Evolutionary conservation across 768 basidiomycete genomes (phyloP), one percentile per base, ranked within the genome.

Genomic region (Gautieria morchelliformis): DNA sequence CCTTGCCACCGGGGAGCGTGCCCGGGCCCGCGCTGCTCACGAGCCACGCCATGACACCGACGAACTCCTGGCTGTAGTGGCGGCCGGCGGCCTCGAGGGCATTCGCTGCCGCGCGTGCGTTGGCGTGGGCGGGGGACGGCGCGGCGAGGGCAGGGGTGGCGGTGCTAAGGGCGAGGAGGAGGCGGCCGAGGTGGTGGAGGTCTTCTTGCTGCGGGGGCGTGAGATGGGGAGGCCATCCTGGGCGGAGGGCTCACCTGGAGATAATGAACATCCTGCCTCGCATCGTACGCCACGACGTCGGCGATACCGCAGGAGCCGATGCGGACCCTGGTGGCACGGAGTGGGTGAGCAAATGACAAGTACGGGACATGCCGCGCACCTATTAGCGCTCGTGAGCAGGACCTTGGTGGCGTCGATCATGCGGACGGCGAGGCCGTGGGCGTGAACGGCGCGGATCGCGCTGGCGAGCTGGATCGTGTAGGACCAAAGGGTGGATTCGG

Each of bases 391-490:
- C 1, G 92, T 94, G 32, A 95, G 70, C 51, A 99, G 65, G 44
- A 99, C 79, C 72, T 96, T 96, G 22, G 85, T 87, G 9, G 83
- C 78, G 60, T 98, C 96, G 20, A 98, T 71, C 70, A 84, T 83
- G 41, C 93, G 77, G 41, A 92, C 78, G 0, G 93, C 89, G 52
- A 90, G 72, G 0, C 89, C 89, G 3, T 78, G 78, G 51, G 86
- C 85, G 66, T 99, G 96, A 0, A 89, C 84, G 46, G 80, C 81
- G 70, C 87, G 92, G 69, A 98, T 82, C 1, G 90, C 94, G 60
- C 80, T 85, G 5, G 87, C 84, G 56, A 97, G 82, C 68, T 99
- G 96, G 20, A 92, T 79, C 49, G 96, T 82, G 65, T 93, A 97
- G 3, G 87, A 86, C 96, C 96, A 99, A 3, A 99, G 67, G 0